A percentile compares a stretch with the other conserved stretches of the same genome.
Evolutionary conservation across 1,284 basidiomycete genomes (phyloP).

Genomic region (Singerocomus inundabilis): DNA sequence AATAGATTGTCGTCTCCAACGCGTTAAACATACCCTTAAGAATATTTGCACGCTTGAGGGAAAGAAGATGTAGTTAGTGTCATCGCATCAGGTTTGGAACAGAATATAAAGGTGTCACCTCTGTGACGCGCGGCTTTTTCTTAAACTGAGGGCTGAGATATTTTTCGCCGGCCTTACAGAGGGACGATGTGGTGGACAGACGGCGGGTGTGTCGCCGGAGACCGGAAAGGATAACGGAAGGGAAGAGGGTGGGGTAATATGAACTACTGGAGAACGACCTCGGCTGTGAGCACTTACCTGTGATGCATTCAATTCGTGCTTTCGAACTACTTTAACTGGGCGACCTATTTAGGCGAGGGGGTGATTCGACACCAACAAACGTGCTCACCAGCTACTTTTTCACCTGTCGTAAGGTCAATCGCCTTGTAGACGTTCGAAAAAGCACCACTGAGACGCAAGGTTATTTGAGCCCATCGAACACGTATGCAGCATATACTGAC

Average conservation of each 20-base stretch:
- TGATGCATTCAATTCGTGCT: slow-evolving; percentile 90
- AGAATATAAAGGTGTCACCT: slow-evolving; percentile 62
- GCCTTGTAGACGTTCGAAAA: slow-evolving; percentile 99
- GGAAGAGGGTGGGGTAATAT: slow-evolving; percentile 24
- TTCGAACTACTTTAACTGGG: slow-evolving; percentile 94
- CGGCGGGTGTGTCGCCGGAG: slow-evolving; percentile 16
- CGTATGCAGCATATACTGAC: slow-evolving; percentile 49
- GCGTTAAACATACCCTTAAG: slow-evolving; percentile 69
- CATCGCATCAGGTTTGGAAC: slow-evolving; percentile 19
- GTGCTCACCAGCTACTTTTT: slow-evolving; percentile 79
- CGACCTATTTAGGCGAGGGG: slow-evolving; percentile 10
- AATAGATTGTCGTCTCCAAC: background rate
- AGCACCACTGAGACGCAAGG: slow-evolving; percentile 65
- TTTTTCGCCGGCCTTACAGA: slow-evolving; percentile 80
- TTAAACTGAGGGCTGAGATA: slow-evolving; percentile 92
- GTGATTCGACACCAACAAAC: slow-evolving; percentile 15
- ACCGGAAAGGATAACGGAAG: slow-evolving; percentile 8
- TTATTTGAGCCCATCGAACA: slow-evolving; percentile 10
- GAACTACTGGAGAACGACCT: slow-evolving; percentile 31
- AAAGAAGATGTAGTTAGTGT: slow-evolving; percentile 20
- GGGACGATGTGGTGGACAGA: slow-evolving; percentile 25
- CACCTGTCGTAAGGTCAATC: slow-evolving; percentile 70
- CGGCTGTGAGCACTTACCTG: slow-evolving; percentile 72
- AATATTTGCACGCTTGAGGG: slow-evolving; percentile 88
- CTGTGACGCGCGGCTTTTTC: slow-evolving; percentile 93